A percentile compares a stretch with the other conserved stretches of the same genome.
Evolutionary conservation across 805 yeast species (phyloP).

Genomic region (Huiozyma naganishii): DNA sequence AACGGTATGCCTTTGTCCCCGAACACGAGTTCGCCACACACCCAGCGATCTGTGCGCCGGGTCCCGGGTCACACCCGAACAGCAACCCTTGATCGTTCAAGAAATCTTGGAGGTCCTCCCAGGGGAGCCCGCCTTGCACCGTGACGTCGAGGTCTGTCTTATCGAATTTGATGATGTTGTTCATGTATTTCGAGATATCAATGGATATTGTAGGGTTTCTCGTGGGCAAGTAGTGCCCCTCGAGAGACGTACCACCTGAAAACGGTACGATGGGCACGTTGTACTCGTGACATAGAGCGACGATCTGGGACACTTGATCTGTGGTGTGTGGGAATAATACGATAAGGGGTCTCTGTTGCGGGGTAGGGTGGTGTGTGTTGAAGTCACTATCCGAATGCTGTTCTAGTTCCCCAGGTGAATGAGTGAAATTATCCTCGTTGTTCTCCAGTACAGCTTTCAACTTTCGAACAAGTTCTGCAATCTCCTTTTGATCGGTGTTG

Average conservation of each 20-base stretch:
- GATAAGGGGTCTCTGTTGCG: conserved; percentile 46
- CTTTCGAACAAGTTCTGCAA: conserved; percentile 33
- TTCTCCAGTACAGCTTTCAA: conserved; percentile 32
- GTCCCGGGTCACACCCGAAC: conserved; percentile 74
- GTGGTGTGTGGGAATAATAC: conserved; percentile 56
- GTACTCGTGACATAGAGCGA: conserved; percentile 51
- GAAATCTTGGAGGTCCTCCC: conserved; percentile 57
- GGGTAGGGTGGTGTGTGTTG: conserved; percentile 51
- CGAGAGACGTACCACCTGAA: conserved; percentile 71
- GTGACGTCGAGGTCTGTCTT: conserved; percentile 57
- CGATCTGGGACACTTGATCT: conserved; percentile 51
- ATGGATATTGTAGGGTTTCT: conserved; percentile 54
- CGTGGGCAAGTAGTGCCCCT: conserved; percentile 71
- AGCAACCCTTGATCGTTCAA: conserved; percentile 39
- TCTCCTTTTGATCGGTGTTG: conserved; percentile 30
- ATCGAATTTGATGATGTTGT: conserved; percentile 44
- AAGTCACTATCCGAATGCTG: conserved; percentile 52
- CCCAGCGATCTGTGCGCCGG: conserved; percentile 74
- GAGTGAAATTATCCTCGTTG: conserved; percentile 26
- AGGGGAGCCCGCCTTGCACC: conserved; percentile 71
- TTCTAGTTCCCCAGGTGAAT: conserved; percentile 32
- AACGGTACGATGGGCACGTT: conserved; percentile 65
- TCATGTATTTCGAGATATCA: conserved; percentile 48
- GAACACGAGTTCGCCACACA: conserved; percentile 71
- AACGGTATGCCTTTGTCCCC: conserved; percentile 69